These are phyloP conservation scores for Boletus huronensis DNA, from an alignment of 768 basidiomycete genomes.

Conservation along the genomic window DNA sequence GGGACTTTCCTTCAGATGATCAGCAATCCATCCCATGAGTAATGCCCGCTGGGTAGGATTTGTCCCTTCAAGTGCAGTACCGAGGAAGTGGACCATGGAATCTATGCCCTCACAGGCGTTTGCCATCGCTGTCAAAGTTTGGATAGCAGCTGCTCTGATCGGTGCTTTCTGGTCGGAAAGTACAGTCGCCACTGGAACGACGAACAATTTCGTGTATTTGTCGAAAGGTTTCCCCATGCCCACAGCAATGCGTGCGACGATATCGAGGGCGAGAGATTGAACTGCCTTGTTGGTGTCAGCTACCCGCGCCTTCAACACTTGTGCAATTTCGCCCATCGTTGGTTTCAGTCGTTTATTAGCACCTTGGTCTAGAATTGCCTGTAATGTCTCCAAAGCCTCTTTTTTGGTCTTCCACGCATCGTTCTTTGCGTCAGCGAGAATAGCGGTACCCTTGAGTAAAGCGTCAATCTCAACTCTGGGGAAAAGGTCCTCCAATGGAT, in stretches of 20 bases:
- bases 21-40: conserved; percentile 74
- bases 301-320: conserved; percentile 83
- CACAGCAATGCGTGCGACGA: conserved; percentile 82
- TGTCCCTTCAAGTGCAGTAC: conserved; percentile 74
- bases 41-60: conserved; percentile 87
- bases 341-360: conserved; percentile 91
- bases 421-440: conserved; percentile 80
- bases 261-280: conserved; percentile 84
- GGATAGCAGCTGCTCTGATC: conserved; percentile 72
- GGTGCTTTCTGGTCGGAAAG: conserved; percentile 91
- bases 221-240: conserved; percentile 98
- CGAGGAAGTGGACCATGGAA: conserved; percentile 71
- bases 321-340: conserved; percentile 88
- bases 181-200: conserved; percentile 73
- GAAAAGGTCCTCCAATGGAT: conserved; percentile 91
- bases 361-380: conserved; percentile 83
- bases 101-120: conserved; percentile 84
- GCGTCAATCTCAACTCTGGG: conserved; percentile 92
- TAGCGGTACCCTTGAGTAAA: conserved; percentile 77
- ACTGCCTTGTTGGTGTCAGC: conserved; percentile 94
- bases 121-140: conserved; percentile 79
- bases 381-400: conserved; percentile 84
- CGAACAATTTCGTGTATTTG: conserved; percentile 77
- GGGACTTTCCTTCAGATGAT: conserved; percentile 70
- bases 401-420: conserved; percentile 98